Base-by-base conservation (phyloP, 371 early-diverging fungal species). In the Cokeromyces recurvatus region DNA sequence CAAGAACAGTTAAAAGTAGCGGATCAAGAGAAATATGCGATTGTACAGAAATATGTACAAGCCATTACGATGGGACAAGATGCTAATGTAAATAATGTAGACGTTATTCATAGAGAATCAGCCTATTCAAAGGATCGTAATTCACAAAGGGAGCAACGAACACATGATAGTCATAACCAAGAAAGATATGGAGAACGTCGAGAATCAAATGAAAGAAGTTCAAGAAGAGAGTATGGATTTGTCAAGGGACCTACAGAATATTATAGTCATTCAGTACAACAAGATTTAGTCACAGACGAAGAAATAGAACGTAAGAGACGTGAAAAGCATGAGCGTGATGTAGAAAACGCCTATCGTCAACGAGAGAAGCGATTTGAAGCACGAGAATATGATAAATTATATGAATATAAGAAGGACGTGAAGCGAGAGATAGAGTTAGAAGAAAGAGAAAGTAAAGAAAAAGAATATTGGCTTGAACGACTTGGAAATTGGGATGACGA, bases 401-500 rank as follows among this genome's bases (percentile, higher is more conserved):
- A 75, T 22, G 57, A 71, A 29, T 74, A 82, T 31, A 79, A 85
- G 44, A 62, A 72, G 9, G 74, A 82, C 44, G 41, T 62, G 19
- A 49, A 57, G 8, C 62, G 78, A 17, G 82, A 81, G 16, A 57
- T 61, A 23, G 82, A 80, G 15, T 53, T 70, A 39, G 72, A 66
- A 6, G 67, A 71, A 42, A 62, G 78, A 32, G 52, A 72, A 29
- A 54, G 48, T 32, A 59, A 62, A 23, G 68, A 78, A 16, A 68
- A 69, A 32, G 83, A 79, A 29, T 59, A 66, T 24, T 70, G 80
- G 72, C 57, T 63, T 17, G 59, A 61, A 23, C 65, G 74, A 22
- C 68, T 86, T 32, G 74, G 78, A 4, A 79, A 84, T 31, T 92
- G 78, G 77, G 82, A 90, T 50, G 93, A 91, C 56, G 87, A 88